Evolutionary conservation across 1,284 basidiomycete genomes (phyloP).

Genomic region (Microbotryum lychnidis-dioicae): DNA sequence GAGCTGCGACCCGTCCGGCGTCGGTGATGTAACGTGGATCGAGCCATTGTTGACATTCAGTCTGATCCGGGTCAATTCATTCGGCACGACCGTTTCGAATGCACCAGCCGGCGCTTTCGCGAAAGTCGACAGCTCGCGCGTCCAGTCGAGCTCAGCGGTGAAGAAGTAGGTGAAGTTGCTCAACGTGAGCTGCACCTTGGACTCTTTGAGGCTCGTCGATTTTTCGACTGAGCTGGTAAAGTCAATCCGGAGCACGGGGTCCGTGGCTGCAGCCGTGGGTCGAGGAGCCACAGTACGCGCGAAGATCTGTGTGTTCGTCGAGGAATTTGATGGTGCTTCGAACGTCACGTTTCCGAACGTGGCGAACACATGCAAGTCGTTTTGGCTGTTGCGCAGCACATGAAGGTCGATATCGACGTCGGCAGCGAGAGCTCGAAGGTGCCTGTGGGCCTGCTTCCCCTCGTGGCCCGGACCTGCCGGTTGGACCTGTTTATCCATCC

Average conservation of each 20-base stretch:
- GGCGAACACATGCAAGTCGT: slow-evolving; percentile 60
- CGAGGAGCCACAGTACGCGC: slow-evolving; percentile 48
- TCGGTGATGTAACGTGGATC: slow-evolving; percentile 54
- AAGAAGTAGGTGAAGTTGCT: slow-evolving; percentile 59
- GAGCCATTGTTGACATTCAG: slow-evolving; percentile 63
- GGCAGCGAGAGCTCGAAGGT: slow-evolving; percentile 55
- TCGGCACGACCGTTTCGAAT: slow-evolving; percentile 88
- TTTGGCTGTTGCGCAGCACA: slow-evolving; percentile 59
- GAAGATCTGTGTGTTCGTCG: slow-evolving; percentile 39
- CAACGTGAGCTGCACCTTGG: slow-evolving; percentile 57
- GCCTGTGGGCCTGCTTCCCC: slow-evolving; percentile 33
- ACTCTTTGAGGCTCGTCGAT: slow-evolving; percentile 67
- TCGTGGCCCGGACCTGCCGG: slow-evolving; percentile 17
- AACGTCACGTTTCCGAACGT: slow-evolving; percentile 57
- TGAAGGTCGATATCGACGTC: slow-evolving; percentile 60
- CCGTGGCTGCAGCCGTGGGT: slow-evolving; percentile 36
- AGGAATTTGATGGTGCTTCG: slow-evolving; percentile 41
- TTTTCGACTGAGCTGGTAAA: slow-evolving; percentile 60
- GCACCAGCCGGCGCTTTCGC: slow-evolving; percentile 64
- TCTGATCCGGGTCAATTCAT: slow-evolving; percentile 66
- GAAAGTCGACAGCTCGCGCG: slow-evolving; percentile 58
- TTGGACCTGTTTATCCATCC: slow-evolving; percentile 43
- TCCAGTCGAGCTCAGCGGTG: slow-evolving; percentile 58
- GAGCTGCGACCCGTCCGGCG: slow-evolving; percentile 52
- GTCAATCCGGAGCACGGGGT: slow-evolving; percentile 52